phyloP scores from a whole-genome alignment of 176 grass and related monocot genomes.

The Tillandsia leiboldiana region DNA sequence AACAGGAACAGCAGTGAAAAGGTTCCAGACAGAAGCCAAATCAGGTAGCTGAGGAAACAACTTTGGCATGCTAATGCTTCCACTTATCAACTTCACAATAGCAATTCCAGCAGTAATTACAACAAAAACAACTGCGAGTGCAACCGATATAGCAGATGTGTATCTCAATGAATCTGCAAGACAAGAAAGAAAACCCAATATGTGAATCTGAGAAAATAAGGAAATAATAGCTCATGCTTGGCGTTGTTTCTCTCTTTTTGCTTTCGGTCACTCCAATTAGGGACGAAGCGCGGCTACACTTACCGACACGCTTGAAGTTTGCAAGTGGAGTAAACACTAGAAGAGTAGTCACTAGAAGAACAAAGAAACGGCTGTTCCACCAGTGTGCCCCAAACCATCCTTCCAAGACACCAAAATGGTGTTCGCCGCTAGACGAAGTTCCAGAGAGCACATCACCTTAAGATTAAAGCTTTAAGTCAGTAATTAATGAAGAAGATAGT shows the following conservation, averaged over 20 bases:
- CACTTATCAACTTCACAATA: conserved; percentile 67
- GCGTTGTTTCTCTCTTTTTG: too few relatives aligned
- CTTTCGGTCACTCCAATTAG: too few relatives aligned
- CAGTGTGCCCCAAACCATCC: conserved; percentile 87
- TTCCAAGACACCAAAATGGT: conserved; percentile 84
- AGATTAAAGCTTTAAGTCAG: neutral
- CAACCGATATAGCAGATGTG: conserved; percentile 84
- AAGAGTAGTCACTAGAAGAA: conserved; percentile 57
- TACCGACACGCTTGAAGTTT: conserved; percentile 81
- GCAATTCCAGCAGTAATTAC: conserved; percentile 89
- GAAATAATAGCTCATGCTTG: too few relatives aligned
- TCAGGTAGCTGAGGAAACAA: conserved; percentile 68
- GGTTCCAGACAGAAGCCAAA: conserved; percentile 77
- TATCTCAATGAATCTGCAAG: conserved; percentile 88
- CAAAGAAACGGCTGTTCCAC: conserved; percentile 82
- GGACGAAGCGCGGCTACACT: conserved; percentile 5
- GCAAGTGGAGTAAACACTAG: conserved; percentile 62
- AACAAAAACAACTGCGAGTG: conserved; percentile 74
- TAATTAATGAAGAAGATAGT: neutral
- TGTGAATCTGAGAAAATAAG: neutral
- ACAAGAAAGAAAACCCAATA: conserved; percentile 8
- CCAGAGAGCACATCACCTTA: conserved; percentile 89
- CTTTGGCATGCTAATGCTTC: conserved; percentile 74
- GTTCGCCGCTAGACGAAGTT: conserved; percentile 52
- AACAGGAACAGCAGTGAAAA: conserved; percentile 89